Percentiles rank a stretch among this genome's conserved stretches.
Evolutionary conservation across 129 eudicot genomes (phyloP).

Genomic region (Rutidosis leptorrhynchoides): DNA sequence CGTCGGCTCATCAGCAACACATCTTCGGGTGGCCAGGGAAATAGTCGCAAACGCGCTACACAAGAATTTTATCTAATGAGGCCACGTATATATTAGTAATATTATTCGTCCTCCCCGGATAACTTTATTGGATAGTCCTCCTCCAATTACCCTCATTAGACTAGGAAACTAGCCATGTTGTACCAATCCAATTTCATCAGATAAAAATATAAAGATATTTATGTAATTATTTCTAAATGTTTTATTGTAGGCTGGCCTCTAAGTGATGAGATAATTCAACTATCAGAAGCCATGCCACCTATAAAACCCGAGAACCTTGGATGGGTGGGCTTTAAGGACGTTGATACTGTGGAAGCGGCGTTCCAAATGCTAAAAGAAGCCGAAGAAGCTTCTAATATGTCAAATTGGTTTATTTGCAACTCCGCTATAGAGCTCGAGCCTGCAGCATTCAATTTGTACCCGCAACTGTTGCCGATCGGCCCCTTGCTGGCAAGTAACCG

Average conservation of each 20-base stretch:
- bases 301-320: slow-evolving; percentile 31
- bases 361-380: slow-evolving; percentile 7
- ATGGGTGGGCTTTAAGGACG: slow-evolving; percentile 35
- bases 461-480: slow-evolving; percentile 40
- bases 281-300: slow-evolving; percentile 46
- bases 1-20: no score
- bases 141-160: no score
- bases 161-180: not conserved
- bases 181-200: not conserved
- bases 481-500: slow-evolving; percentile 54
- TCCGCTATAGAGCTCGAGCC: slow-evolving; percentile 42
- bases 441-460: slow-evolving; percentile 29
- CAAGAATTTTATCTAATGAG: no score
- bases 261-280: slow-evolving; percentile 31
- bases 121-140: no score
- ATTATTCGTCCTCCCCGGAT: no score
- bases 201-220: not conserved
- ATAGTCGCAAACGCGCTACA: no score
- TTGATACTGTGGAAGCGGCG: not conserved
- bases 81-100: no score
- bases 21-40: no score
- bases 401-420: slow-evolving; percentile 52
- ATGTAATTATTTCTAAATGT: not conserved
- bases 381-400: slow-evolving; percentile 12
- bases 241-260: slow-evolving; percentile 32